Conservation (phyloP, 306 rosid species). For the Trifolium fragiferum region DNA sequence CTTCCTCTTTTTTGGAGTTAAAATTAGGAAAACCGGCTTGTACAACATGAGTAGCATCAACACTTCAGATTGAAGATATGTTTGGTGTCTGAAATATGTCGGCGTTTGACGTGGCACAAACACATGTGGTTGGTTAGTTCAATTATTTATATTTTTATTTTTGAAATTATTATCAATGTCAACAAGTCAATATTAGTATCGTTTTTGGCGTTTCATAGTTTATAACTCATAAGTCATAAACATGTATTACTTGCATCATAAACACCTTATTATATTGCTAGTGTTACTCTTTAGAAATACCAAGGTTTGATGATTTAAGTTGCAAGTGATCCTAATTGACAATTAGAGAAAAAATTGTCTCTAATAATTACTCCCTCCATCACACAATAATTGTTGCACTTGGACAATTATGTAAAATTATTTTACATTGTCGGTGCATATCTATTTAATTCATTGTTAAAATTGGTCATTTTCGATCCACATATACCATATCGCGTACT, state of each 20-base stretch:
- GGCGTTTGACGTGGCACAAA: not conserved
- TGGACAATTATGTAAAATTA: too few species aligned
- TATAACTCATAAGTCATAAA: not conserved
- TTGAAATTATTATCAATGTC: not conserved
- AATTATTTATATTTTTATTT: not conserved
- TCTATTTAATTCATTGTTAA: too few species aligned
- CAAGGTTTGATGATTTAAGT: not conserved
- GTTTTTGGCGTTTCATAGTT: not conserved
- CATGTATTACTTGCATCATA: not conserved
- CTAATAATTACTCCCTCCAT: too few species aligned
- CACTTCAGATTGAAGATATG: not conserved
- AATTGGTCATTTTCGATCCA: too few species aligned
- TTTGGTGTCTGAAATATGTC: not conserved
- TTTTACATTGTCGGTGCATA: too few species aligned
- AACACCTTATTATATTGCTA: not conserved
- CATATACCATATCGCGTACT: too few species aligned
- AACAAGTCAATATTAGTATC: not conserved
- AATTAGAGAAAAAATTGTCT: too few species aligned
- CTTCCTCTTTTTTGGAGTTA: conserved; percentile 8
- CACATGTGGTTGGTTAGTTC: not conserved
- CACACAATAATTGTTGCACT: too few species aligned
- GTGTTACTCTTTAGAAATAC: not conserved
- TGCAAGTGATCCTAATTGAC: not conserved
- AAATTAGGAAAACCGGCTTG: not conserved
- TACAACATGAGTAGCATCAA: not conserved